Conservation (phyloP, 176 grass and related monocot genomes). For the Triticum timopheevii region DNA sequence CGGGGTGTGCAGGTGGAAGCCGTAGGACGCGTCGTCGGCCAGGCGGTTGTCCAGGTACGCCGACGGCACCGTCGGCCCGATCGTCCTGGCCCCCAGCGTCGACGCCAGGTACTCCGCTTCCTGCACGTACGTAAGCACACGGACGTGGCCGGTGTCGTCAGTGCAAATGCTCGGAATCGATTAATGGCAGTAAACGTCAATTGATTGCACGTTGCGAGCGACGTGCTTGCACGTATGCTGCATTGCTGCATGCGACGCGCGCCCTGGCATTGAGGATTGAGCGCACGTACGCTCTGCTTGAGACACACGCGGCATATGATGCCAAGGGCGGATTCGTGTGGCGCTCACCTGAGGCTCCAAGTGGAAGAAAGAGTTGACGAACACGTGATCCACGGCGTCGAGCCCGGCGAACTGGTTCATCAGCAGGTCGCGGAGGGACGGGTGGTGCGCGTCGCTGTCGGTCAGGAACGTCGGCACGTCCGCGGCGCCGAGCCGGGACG, state of each 20-base stretch:
- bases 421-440: constrained; percentile 30
- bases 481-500: constrained; percentile 10
- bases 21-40: constrained; percentile 26
- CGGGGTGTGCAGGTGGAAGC: constrained; percentile 22
- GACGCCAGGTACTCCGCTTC: constrained; percentile 24
- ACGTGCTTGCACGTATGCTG: background rate
- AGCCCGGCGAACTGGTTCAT: constrained; percentile 50
- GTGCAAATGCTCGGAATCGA: background rate
- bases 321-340: background rate
- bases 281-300: background rate
- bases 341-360: constrained; percentile 48
- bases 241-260: background rate
- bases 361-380: constrained; percentile 66
- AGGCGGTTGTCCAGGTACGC: constrained; percentile 21
- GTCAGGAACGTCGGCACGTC: constrained; percentile 53
- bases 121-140: constrained; percentile 4
- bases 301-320: background rate
- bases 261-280: background rate
- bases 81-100: constrained; percentile 14
- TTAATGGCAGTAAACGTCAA: background rate
- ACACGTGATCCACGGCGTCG: constrained; percentile 44
- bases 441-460: background rate
- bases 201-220: background rate
- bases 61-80: constrained; percentile 39
- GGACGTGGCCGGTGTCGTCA: background rate